Evolutionary conservation across 2,329 filamentous ascomycete genomes (phyloP).

Genomic region (Microdochium paspali): DNA sequence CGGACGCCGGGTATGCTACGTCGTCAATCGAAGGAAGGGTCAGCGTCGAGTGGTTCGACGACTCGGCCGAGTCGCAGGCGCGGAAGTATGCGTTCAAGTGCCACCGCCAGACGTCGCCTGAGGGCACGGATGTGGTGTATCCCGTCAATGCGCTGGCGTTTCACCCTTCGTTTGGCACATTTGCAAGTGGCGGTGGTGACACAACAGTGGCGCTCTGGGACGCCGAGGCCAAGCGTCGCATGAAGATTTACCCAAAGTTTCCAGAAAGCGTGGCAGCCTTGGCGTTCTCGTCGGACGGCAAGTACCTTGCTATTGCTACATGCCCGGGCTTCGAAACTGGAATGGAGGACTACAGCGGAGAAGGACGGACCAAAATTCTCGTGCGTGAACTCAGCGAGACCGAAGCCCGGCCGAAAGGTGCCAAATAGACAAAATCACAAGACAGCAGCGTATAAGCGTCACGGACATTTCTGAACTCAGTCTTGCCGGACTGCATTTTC

Average conservation of each 20-base stretch:
- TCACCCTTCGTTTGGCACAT: slow-evolving; percentile 74
- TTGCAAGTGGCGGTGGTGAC: slow-evolving; percentile 83
- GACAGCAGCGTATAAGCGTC: too few species aligned
- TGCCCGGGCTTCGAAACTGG: slow-evolving; percentile 86
- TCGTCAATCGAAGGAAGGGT: slow-evolving; percentile 91
- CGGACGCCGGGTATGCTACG: slow-evolving; percentile 87
- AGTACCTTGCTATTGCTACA: slow-evolving; percentile 67
- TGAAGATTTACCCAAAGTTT: slow-evolving; percentile 82
- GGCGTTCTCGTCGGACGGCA: slow-evolving; percentile 69
- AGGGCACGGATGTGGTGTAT: slow-evolving; percentile 72
- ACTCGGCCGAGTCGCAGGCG: slow-evolving; percentile 74
- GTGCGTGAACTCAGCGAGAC: slow-evolving; percentile 77
- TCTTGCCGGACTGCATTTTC: too few species aligned
- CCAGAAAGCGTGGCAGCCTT: slow-evolving; percentile 69
- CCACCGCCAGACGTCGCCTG: slow-evolving; percentile 62
- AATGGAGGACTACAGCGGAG: slow-evolving; percentile 65
- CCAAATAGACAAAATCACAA: slow-evolving; percentile 39
- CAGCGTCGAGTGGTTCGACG: slow-evolving; percentile 96
- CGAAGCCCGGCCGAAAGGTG: slow-evolving; percentile 78
- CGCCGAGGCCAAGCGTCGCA: slow-evolving; percentile 78
- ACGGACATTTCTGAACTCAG: not conserved
- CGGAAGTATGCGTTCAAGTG: slow-evolving; percentile 99
- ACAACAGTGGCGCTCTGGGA: slow-evolving; percentile 92
- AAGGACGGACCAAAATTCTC: slow-evolving; percentile 67
- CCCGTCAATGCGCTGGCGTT: slow-evolving; percentile 87